Conservation (phyloP, 208 protist genomes). For the Trypanosoma avium region DNA sequence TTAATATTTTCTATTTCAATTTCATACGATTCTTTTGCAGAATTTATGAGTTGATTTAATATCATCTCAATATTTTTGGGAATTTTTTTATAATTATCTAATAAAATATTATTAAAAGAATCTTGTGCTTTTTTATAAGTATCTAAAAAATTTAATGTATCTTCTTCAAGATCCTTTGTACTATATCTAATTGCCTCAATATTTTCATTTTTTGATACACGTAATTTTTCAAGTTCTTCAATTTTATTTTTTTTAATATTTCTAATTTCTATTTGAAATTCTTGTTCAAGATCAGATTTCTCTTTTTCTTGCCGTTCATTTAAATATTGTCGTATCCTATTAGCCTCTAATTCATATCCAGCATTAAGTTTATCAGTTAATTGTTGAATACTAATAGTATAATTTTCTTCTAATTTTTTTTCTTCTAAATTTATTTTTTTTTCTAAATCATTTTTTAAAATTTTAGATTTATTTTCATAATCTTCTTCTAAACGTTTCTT, state of each 20-base stretch:
- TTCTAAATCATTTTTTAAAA: conserved; percentile 29
- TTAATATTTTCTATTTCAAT: conserved; percentile 9
- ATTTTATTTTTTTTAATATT: conserved; percentile 14
- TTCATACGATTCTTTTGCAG: conserved; percentile 8
- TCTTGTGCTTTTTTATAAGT: conserved; percentile 19
- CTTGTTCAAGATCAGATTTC: conserved; percentile 4
- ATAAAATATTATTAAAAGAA: conserved; percentile 1
- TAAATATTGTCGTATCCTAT: conserved; percentile 15
- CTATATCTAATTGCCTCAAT: background rate
- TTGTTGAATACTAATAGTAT: conserved; percentile 15
- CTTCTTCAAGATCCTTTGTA: conserved; percentile 5
- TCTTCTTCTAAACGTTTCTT: conserved; percentile 8
- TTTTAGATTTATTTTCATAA: conserved; percentile 26
- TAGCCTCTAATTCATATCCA: conserved; percentile 23
- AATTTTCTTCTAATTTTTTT: conserved; percentile 19
- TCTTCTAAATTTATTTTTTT: conserved; percentile 26
- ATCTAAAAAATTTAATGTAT: conserved; percentile 6
- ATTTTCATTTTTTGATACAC: background rate
- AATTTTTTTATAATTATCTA: background rate
- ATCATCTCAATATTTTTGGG: background rate
- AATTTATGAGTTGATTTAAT: conserved; percentile 2
- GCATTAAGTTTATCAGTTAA: conserved; percentile 17
- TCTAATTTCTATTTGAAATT: conserved; percentile 5
- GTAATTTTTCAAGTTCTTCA: conserved; percentile 18
- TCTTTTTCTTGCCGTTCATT: conserved; percentile 22